These are phyloP conservation scores for Fusarium caatingaense DNA, from an alignment of 2,329 filamentous ascomycete genomes.

Conservation along the genomic window DNA sequence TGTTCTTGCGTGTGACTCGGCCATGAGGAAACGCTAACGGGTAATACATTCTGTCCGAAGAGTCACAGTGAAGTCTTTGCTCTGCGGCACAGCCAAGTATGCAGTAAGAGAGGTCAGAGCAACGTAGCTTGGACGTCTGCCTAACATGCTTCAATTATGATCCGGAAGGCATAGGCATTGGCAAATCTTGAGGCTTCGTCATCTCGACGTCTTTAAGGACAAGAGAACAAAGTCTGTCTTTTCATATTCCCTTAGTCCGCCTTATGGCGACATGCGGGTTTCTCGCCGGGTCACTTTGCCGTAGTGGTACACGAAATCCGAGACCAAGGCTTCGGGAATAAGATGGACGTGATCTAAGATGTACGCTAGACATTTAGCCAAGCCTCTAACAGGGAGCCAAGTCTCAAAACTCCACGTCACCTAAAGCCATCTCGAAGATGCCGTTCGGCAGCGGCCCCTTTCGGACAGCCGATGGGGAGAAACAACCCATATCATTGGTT, in stretches of 20 bases:
- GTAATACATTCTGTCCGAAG: constrained; percentile 14
- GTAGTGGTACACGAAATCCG: neutral
- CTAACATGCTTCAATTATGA: neutral
- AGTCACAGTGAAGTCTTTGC: constrained; percentile 11
- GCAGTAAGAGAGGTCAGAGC: constrained; percentile 2
- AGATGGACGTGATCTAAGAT: constrained; percentile 32
- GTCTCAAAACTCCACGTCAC: constrained; percentile 6
- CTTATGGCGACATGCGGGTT: constrained; percentile 1
- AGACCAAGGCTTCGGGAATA: constrained; percentile 37
- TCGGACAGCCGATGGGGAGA: constrained; percentile 15
- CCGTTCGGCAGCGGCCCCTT: constrained; percentile 16
- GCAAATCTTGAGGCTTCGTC: no score
- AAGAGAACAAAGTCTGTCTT: neutral
- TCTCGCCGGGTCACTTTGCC: constrained; percentile 14
- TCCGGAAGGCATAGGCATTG: neutral
- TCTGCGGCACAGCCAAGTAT: constrained; percentile 23
- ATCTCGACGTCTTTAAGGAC: neutral
- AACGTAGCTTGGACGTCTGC: neutral
- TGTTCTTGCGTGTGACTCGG: constrained; percentile 35
- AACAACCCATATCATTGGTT: neutral
- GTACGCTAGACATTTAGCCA: constrained; percentile 26
- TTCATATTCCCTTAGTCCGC: neutral
- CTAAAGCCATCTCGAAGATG: constrained; percentile 5
- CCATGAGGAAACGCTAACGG: constrained; percentile 36
- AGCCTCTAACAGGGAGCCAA: constrained; percentile 21